These are phyloP conservation scores for Fragaria vesca DNA, from an alignment of 306 rosid species.

Conservation along the genomic window DNA sequence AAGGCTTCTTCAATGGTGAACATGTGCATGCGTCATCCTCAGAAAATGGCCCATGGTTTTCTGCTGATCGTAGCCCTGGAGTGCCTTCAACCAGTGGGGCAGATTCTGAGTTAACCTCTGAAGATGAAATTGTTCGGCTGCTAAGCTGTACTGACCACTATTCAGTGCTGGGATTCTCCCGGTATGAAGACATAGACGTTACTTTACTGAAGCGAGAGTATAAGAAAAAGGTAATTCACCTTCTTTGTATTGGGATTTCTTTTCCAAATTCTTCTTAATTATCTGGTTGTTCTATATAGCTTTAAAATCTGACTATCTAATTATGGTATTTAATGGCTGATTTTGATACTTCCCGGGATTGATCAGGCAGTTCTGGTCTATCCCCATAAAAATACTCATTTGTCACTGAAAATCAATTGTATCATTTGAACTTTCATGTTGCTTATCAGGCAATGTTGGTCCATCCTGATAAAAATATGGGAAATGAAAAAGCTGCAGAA, in stretches of 20 bases:
- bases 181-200: conserved; percentile 68
- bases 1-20: conserved; percentile 60
- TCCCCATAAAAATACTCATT: not conserved
- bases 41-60: conserved; percentile 65
- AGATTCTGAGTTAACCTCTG: conserved; percentile 80
- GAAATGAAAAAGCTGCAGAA: conserved; percentile 95
- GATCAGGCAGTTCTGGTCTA: not conserved
- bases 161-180: conserved; percentile 70
- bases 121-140: conserved; percentile 90
- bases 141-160: conserved; percentile 89
- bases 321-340: conserved; percentile 10
- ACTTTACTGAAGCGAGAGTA: conserved; percentile 86
- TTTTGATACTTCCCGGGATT: conserved; percentile 14
- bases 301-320: conserved; percentile 15
- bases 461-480: conserved; percentile 99
- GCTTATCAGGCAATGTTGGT: conserved; percentile 92
- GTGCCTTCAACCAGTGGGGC: conserved; percentile 83
- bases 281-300: conserved; percentile 13
- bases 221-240: conserved; percentile 70
- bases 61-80: conserved; percentile 68
- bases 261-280: conserved; percentile 13
- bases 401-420: not conserved
- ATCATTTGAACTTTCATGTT: conserved; percentile 14
- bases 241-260: conserved; percentile 20
- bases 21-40: conserved; percentile 52